These are phyloP conservation scores for Solanum corneliomulleri DNA, from an alignment of 257 asterid genomes.

Conservation along the genomic window DNA sequence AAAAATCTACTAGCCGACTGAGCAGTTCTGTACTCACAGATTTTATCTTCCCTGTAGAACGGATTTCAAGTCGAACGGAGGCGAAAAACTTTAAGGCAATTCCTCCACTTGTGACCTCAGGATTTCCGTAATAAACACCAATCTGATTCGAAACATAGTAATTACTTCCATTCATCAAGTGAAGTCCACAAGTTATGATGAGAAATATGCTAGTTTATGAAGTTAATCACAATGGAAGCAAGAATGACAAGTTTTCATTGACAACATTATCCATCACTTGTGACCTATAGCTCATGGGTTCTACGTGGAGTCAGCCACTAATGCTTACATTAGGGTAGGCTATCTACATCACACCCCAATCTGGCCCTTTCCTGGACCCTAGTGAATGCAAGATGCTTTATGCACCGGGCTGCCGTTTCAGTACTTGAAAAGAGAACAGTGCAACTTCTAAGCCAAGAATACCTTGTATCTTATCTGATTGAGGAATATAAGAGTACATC, in stretches of 20 bases:
- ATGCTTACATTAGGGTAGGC: not conserved
- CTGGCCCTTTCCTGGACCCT: not conserved
- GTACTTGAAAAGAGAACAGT: not conserved
- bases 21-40: slow-evolving; percentile 48
- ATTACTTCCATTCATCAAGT: not conserved
- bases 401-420: not conserved
- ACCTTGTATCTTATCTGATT: slow-evolving; percentile 98
- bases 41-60: slow-evolving; percentile 92
- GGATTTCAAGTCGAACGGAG: slow-evolving; percentile 96
- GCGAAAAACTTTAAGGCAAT: slow-evolving; percentile 97
- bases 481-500: slow-evolving; percentile 87
- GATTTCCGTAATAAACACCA: slow-evolving; percentile 96
- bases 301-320: not conserved
- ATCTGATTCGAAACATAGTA: slow-evolving; percentile 38
- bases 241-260: not conserved
- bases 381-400: not conserved
- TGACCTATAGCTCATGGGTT: not conserved
- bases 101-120: slow-evolving; percentile 99
- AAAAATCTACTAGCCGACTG: not conserved
- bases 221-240: not conserved
- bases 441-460: not conserved
- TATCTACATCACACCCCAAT: not conserved
- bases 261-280: not conserved
- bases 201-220: not conserved
- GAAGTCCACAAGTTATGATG: not conserved